Evolutionary conservation across 2,329 filamentous ascomycete genomes (phyloP).

Genomic region (Plectosphaerella plurivora): DNA sequence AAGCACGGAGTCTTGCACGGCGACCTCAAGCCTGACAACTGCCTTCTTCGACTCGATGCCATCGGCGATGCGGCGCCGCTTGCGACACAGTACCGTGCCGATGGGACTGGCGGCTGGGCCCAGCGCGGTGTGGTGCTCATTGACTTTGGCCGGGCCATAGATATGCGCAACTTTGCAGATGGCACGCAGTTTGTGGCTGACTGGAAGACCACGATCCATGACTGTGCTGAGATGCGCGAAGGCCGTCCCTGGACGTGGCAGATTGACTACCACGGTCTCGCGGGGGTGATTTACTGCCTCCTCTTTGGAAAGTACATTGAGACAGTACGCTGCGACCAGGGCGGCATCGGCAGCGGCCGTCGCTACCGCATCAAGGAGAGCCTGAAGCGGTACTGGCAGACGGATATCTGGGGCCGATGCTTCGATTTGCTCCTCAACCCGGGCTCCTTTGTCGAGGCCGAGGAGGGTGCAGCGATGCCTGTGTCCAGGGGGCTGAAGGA

Average conservation of each 20-base stretch:
- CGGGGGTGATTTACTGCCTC: slow-evolving; percentile 80
- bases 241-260: slow-evolving; percentile 95
- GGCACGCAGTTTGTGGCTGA: slow-evolving; percentile 88
- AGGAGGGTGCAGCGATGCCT: slow-evolving; percentile 67
- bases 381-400: slow-evolving; percentile 95
- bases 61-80: slow-evolving; percentile 36
- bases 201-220: slow-evolving; percentile 82
- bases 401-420: slow-evolving; percentile 78
- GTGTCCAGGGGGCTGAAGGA: slow-evolving; percentile 64
- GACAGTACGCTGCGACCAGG: slow-evolving; percentile 55
- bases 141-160: slow-evolving; percentile 91
- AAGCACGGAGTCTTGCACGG: slow-evolving; percentile 77
- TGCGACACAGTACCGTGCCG: slow-evolving; percentile 62
- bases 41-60: slow-evolving; percentile 75
- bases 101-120: slow-evolving; percentile 74
- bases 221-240: slow-evolving; percentile 95
- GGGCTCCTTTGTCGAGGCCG: slow-evolving; percentile 56
- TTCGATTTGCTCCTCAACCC: slow-evolving; percentile 89
- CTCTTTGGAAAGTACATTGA: slow-evolving; percentile 96
- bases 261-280: slow-evolving; percentile 91
- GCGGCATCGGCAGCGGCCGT: slow-evolving; percentile 55
- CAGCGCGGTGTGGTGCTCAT: slow-evolving; percentile 80
- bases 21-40: slow-evolving; percentile 94
- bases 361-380: slow-evolving; percentile 77
- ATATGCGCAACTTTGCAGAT: slow-evolving; percentile 78